phyloP scores from a whole-genome alignment of 768 basidiomycete genomes.

The Collybia nuda region DNA sequence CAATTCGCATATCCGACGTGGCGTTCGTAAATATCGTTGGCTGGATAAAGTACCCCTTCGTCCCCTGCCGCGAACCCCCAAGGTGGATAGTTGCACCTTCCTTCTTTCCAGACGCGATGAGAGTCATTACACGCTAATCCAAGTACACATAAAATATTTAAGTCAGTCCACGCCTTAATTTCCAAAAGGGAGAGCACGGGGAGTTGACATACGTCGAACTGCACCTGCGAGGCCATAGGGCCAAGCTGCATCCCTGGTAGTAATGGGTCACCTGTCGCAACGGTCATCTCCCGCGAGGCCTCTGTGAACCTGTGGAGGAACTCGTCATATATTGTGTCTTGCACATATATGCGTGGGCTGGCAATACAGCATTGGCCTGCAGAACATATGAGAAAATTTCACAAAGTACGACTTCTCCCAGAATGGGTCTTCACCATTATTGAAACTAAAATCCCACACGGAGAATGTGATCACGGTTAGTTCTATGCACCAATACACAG shows the following conservation, averaged over 20 bases:
- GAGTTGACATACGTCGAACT: conserved; percentile 56
- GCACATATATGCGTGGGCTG: conserved; percentile 82
- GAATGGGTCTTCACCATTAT: no score
- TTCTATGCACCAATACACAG: no score
- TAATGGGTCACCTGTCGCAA: conserved; percentile 64
- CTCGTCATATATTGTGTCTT: conserved; percentile 74
- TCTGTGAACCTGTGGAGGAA: conserved; percentile 62
- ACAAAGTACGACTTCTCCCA: no score
- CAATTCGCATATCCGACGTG: conserved; percentile 64
- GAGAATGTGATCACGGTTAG: no score
- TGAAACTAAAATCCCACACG: no score
- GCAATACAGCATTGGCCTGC: conserved; percentile 73
- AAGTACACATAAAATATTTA: no score
- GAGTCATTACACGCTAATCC: conserved; percentile 60
- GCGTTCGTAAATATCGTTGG: conserved; percentile 71
- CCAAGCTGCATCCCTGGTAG: conserved; percentile 55
- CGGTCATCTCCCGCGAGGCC: conserved; percentile 45
- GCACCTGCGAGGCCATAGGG: conserved; percentile 67
- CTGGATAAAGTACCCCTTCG: conserved; percentile 57
- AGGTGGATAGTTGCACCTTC: conserved; percentile 62
- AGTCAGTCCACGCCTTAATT: no score
- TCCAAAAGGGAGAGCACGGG: conserved; percentile 26
- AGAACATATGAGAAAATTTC: no score
- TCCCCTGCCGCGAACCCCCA: conserved; percentile 55
- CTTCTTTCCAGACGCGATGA: conserved; percentile 53